These are phyloP conservation scores for Alternaria longipes DNA, from an alignment of 2,329 filamentous ascomycete species.

Conservation along the genomic window DNA sequence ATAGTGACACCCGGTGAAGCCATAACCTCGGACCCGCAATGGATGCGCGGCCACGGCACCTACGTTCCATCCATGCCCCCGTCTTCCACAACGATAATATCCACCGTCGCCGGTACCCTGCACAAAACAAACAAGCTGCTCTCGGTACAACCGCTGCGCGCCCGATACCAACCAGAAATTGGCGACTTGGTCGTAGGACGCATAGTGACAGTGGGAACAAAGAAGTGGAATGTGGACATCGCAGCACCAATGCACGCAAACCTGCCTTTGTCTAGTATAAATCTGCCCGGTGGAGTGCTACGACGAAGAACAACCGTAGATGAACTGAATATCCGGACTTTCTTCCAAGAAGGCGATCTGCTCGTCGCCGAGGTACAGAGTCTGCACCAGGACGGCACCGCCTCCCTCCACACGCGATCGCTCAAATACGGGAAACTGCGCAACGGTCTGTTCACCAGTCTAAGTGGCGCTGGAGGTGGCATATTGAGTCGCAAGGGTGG, in stretches of 20 bases:
- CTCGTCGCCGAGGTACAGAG: conserved; percentile 94
- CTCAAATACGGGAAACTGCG: conserved; percentile 95
- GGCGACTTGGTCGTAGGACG: conserved; percentile 94
- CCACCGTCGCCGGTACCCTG: conserved; percentile 88
- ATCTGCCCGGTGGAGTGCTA: conserved; percentile 91
- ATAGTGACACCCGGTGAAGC: conserved; percentile 90
- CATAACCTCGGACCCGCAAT: conserved; percentile 92
- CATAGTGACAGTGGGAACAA: conserved; percentile 92
- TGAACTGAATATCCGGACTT: conserved; percentile 95
- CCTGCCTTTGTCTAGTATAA: conserved; percentile 88
- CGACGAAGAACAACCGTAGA: conserved; percentile 93
- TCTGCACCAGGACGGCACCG: conserved; percentile 84
- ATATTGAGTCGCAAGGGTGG: conserved; percentile 65
- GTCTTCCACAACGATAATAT: conserved; percentile 74
- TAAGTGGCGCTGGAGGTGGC: conserved; percentile 79
- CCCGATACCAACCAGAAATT: conserved; percentile 94
- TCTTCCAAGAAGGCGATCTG: conserved; percentile 94
- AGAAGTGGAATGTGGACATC: conserved; percentile 94
- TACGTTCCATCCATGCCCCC: conserved; percentile 67
- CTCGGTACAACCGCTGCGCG: conserved; percentile 86
- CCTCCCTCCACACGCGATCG: conserved; percentile 86
- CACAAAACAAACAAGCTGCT: conserved; percentile 97
- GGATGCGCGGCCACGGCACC: conserved; percentile 98
- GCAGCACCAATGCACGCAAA: conserved; percentile 85
- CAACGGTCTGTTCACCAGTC: conserved; percentile 88